Evolutionary conservation across 2,329 filamentous ascomycete genomes (phyloP), one percentile per base, ranked within the genome.

Genomic region (Ophiostoma piceae): DNA sequence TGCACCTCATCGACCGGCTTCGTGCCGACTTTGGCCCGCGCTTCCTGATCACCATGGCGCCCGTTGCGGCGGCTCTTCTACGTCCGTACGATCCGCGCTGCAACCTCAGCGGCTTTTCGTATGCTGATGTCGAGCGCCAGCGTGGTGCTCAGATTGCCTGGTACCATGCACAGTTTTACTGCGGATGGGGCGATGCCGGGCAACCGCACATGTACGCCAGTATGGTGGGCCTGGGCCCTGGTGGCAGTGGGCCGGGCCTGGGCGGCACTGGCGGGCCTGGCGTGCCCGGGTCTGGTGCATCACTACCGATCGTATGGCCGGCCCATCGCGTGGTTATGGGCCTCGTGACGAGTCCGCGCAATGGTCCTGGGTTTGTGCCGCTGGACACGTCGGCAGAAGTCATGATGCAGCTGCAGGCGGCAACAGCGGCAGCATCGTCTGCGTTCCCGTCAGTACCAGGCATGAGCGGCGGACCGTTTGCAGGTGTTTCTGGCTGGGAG

Each of bases 111-210:
- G 92, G 91, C 0, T 94, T 94, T 77, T 85, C 87, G 74, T 94
- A 95, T 77, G 84, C 87, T 39, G 83, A 87, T 51, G 82, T 94
- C 6, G 91, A 94, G 77, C 83, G 83, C 37, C 82, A 84, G 78
- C 82, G 87, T 29, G 88, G 88, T 0, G 76, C 77, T 19, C 84
- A 89, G 72, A 90, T 94, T 29, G 84, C 84, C 1, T 95, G 90
- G 90, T 94, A 94, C 76, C 94, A 94, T 75, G 83, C 89, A 14
- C 92, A 94, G 75, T 94, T 94, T 78, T 94, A 95, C 80, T 92
- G 91, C 75, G 91, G 91, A 0, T 94, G 92, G 91, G 90, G 90
- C 4, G 87, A 88, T 67, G 86, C 88, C 0, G 80, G 83, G 37
- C 84, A 81, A 68, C 79, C 82, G 9, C 74, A 77, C 72, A 81